phyloP scores from a whole-genome alignment of 805 yeast species.

The Metschnikowia borealis region DNA sequence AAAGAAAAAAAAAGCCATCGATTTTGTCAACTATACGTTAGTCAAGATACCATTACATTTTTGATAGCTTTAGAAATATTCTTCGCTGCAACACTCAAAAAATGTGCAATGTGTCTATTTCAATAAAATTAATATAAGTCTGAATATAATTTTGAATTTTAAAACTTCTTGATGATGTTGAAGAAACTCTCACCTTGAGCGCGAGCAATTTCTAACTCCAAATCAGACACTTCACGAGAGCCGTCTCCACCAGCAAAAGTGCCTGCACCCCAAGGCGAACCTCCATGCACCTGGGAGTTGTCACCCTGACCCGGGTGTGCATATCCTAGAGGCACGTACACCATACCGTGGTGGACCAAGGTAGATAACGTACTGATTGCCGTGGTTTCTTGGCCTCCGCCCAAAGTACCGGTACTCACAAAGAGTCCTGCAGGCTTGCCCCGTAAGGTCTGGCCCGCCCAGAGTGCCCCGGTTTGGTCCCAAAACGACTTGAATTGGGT shows the following conservation, averaged over 20 bases:
- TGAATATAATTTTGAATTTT: background rate
- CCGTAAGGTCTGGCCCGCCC: slow-evolving; percentile 65
- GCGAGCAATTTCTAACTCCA: slow-evolving; percentile 62
- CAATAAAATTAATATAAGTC: too few species aligned
- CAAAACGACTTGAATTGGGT: slow-evolving; percentile 74
- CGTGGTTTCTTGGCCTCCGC: slow-evolving; percentile 82
- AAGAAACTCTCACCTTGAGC: slow-evolving; percentile 68
- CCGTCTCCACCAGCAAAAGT: slow-evolving; percentile 73
- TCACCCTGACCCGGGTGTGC: slow-evolving; percentile 53
- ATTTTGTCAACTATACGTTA: too few species aligned
- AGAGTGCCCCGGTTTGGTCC: slow-evolving; percentile 72
- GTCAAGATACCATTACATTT: too few species aligned
- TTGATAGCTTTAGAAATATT: too few species aligned
- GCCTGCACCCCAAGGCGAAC: slow-evolving; percentile 88
- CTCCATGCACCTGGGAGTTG: slow-evolving; percentile 71
- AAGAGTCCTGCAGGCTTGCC: slow-evolving; percentile 77
- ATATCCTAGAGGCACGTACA: slow-evolving; percentile 76
- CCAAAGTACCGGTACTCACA: slow-evolving; percentile 65
- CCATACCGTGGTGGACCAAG: slow-evolving; percentile 72
- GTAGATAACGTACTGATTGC: slow-evolving; percentile 53
- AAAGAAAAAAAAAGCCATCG: too few species aligned
- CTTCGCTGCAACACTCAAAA: too few species aligned
- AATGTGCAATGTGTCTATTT: too few species aligned
- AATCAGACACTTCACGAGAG: slow-evolving; percentile 57
- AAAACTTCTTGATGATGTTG: slow-evolving; percentile 25